phyloP scores from a whole-genome alignment of 176 grass and related monocot species.

The Neostapfia colusana region DNA sequence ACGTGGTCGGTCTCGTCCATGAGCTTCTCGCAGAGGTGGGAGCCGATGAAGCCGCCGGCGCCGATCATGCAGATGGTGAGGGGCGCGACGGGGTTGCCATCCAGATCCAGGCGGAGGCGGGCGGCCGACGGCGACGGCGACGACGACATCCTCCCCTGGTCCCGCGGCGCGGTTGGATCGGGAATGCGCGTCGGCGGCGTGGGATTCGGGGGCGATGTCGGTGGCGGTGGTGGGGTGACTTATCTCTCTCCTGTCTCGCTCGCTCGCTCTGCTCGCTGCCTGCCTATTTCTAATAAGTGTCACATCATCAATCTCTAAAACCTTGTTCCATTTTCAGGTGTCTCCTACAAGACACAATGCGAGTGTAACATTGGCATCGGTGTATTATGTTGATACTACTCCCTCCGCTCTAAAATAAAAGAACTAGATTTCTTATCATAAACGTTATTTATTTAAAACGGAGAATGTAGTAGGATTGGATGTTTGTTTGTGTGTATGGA shows the following conservation, averaged over 20 bases:
- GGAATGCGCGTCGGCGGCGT: slow-evolving; percentile 30
- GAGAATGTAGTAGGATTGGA: no score
- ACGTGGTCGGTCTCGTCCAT: slow-evolving; percentile 76
- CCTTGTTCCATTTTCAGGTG: no score
- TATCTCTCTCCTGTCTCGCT: neutral
- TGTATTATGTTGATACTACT: no score
- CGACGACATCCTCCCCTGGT: slow-evolving; percentile 35
- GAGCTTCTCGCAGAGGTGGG: slow-evolving; percentile 98
- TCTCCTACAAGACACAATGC: no score
- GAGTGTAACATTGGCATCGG: no score
- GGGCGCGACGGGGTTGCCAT: slow-evolving; percentile 59
- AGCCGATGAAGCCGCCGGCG: slow-evolving; percentile 92
- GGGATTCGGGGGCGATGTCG: slow-evolving; percentile 39
- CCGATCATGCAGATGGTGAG: slow-evolving; percentile 96
- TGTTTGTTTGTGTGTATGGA: no score
- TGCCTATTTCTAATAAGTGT: slow-evolving; percentile 15
- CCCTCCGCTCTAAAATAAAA: no score
- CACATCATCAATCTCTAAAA: no score
- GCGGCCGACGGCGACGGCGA: slow-evolving; percentile 6
- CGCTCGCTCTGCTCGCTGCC: neutral
- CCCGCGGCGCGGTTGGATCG: slow-evolving; percentile 14
- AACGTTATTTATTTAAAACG: no score
- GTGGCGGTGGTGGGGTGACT: neutral
- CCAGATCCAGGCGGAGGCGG: slow-evolving; percentile 83
- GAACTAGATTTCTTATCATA: no score